These are phyloP conservation scores for Penicillium goetzii DNA, from an alignment of 495 filamentous ascomycete species.

Conservation along the genomic window DNA sequence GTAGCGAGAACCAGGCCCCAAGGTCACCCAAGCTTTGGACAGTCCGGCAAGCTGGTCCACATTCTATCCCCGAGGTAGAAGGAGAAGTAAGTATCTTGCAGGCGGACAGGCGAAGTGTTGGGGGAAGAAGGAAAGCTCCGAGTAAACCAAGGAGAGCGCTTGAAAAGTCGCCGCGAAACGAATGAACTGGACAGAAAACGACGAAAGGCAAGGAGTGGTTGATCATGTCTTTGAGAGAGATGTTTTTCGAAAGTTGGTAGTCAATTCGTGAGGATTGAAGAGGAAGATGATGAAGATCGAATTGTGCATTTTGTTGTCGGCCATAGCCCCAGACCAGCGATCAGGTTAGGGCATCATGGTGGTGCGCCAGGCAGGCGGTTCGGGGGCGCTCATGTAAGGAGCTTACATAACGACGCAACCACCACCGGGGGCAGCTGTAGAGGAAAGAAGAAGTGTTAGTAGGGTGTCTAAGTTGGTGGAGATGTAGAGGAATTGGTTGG, in stretches of 20 bases:
- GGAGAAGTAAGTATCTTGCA: background rate
- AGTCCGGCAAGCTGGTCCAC: background rate
- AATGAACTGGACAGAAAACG: conserved; percentile 25
- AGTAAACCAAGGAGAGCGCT: no score
- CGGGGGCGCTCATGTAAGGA: conserved; percentile 19
- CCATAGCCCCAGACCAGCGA: conserved; percentile 6
- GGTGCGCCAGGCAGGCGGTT: conserved; percentile 11
- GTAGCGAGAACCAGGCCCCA: background rate
- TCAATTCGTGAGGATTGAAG: background rate
- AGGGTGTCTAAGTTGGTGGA: background rate
- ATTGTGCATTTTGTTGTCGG: conserved; percentile 10
- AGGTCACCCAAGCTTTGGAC: background rate
- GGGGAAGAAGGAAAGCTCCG: background rate
- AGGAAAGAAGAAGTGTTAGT: background rate
- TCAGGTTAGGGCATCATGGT: conserved; percentile 14
- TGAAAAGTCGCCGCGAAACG: conserved; percentile 10
- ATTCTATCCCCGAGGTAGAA: background rate
- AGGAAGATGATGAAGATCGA: background rate
- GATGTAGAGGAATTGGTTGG: conserved; percentile 12
- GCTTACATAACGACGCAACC: conserved; percentile 47
- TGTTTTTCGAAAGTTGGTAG: conserved; percentile 8
- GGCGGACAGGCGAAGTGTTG: conserved; percentile 5
- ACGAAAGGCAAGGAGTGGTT: conserved; percentile 17
- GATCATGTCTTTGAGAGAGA: conserved; percentile 16
- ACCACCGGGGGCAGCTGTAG: conserved; percentile 39